phyloP scores from a whole-genome alignment of 768 basidiomycete genomes.

The Mycena belliarum region DNA sequence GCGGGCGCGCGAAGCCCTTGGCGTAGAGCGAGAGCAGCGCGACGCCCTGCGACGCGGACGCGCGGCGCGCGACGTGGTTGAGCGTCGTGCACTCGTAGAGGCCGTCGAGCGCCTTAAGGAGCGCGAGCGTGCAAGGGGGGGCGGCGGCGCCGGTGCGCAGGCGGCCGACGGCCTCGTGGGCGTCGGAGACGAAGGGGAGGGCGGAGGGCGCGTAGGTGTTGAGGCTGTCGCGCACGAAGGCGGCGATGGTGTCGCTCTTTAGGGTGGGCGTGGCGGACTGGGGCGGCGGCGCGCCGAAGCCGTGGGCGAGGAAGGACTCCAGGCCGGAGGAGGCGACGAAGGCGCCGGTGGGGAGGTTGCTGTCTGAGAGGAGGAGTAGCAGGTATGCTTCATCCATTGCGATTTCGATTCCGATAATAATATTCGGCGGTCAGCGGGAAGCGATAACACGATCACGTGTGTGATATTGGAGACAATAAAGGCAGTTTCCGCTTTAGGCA shows the following conservation, averaged over 20 bases:
- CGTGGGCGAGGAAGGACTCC: constrained; percentile 88
- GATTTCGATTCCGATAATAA: too few relatives aligned
- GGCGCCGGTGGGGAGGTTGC: constrained; percentile 94
- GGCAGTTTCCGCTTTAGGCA: too few relatives aligned
- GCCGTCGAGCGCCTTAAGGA: constrained; percentile 52
- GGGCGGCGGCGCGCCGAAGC: constrained; percentile 47
- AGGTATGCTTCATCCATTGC: constrained; percentile 60
- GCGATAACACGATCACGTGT: constrained; percentile 8
- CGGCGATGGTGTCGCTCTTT: constrained; percentile 39
- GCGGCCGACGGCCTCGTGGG: constrained; percentile 47
- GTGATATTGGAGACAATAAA: neutral
- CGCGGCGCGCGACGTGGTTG: constrained; percentile 85
- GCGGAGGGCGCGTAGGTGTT: constrained; percentile 78
- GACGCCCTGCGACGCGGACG: constrained; percentile 89
- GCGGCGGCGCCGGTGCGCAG: constrained; percentile 19
- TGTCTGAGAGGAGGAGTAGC: constrained; percentile 81
- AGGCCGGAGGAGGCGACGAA: constrained; percentile 95
- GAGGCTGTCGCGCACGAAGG: constrained; percentile 72
- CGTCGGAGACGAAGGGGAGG: constrained; percentile 76
- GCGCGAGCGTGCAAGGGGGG: neutral
- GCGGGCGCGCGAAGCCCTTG: constrained; percentile 72
- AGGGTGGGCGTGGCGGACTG: constrained; percentile 25
- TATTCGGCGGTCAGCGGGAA: neutral
- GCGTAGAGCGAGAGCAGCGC: constrained; percentile 88
- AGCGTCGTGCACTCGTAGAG: constrained; percentile 85